A percentile compares a stretch with the other conserved stretches of the same genome.
Conservation (phyloP, 768 basidiomycete species). For the Hypsizygus marmoreus region DNA sequence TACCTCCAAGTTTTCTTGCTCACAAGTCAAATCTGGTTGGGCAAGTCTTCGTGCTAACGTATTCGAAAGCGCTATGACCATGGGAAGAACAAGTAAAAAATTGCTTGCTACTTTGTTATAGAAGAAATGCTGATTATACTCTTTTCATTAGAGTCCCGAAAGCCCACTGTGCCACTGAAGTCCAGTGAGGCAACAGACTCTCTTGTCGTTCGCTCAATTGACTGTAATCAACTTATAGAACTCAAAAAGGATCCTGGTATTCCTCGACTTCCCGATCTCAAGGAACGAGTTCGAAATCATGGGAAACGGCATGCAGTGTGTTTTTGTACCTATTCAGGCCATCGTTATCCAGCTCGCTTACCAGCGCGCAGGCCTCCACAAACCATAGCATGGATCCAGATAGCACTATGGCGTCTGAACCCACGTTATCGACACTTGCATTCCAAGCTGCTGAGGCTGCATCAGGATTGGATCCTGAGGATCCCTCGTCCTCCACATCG, state of each 20-base stretch:
- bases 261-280: conserved; percentile 77
- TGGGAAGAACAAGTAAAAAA: conserved; percentile 45
- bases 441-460: conserved; percentile 38
- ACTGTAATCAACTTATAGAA: conserved; percentile 42
- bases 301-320: conserved; percentile 49
- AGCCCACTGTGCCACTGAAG: conserved; percentile 40
- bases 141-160: conserved; percentile 35
- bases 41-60: neutral
- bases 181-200: conserved; percentile 32
- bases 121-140: conserved; percentile 1
- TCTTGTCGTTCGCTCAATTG: neutral
- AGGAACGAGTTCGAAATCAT: conserved; percentile 53
- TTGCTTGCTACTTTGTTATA: neutral
- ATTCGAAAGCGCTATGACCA: conserved; percentile 22
- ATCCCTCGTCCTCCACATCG: conserved; percentile 35
- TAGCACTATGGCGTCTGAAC: conserved; percentile 72
- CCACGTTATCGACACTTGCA: conserved; percentile 57
- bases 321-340: conserved; percentile 33
- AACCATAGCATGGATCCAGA: conserved; percentile 49
- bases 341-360: neutral
- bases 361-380: conserved; percentile 14
- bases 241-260: conserved; percentile 90
- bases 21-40: neutral
- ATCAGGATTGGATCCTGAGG: conserved; percentile 20
- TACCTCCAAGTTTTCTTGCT: too few species aligned